Conservation (phyloP, 2,329 filamentous ascomycete genomes). For the Hymenoscyphus salicellus region DNA sequence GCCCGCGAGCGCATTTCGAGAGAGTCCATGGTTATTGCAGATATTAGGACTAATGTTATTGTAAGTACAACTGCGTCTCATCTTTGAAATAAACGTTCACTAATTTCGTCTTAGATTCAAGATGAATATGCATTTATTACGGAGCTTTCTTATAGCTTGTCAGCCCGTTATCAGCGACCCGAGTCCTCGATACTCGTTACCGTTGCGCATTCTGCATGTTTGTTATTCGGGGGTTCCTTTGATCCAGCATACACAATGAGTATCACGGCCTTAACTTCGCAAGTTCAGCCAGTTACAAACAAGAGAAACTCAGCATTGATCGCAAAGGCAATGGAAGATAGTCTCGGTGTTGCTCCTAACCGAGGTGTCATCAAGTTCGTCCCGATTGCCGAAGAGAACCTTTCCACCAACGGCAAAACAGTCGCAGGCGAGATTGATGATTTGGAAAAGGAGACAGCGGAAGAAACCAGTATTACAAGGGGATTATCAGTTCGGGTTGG, state of each 20-base stretch:
- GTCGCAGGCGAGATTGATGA: conserved; percentile 65
- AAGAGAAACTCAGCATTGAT: conserved; percentile 76
- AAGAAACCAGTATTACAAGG: conserved; percentile 20
- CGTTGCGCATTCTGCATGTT: conserved; percentile 70
- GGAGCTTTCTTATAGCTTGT: conserved; percentile 69
- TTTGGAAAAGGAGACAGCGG: conserved; percentile 25
- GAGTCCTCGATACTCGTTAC: conserved; percentile 71
- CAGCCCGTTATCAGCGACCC: conserved; percentile 71
- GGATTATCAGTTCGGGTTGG: conserved; percentile 21
- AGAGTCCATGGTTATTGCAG: conserved; percentile 54
- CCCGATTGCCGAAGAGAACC: conserved; percentile 65
- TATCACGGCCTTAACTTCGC: conserved; percentile 65
- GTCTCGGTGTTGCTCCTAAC: conserved; percentile 61
- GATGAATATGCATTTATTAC: conserved; percentile 74
- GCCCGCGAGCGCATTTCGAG: conserved; percentile 32
- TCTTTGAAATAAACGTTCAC: conserved; percentile 70
- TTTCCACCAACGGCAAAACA: conserved; percentile 70
- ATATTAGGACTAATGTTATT: conserved; percentile 62
- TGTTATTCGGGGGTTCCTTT: conserved; percentile 71
- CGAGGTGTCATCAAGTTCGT: conserved; percentile 73
- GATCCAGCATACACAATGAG: conserved; percentile 78
- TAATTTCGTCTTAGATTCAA: conserved; percentile 54
- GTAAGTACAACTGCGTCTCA: conserved; percentile 48
- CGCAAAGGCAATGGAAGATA: conserved; percentile 70
- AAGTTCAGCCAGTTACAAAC: conserved; percentile 72